Evolutionary conservation across 2,329 filamentous ascomycete genomes (phyloP).

Genomic region (Curvularia sp.): DNA sequence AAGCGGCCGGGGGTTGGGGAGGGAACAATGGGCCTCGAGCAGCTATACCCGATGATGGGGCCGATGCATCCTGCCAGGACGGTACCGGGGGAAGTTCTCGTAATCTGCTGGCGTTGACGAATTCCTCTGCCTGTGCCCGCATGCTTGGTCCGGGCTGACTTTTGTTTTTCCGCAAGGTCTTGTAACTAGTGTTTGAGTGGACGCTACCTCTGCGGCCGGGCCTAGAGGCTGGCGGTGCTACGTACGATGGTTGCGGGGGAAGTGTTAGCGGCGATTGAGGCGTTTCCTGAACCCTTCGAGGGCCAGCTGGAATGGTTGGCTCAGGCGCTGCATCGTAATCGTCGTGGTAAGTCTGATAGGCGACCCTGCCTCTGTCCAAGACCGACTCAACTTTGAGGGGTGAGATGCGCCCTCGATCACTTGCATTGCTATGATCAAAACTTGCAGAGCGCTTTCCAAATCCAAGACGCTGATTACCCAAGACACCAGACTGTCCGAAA

Average conservation of each 20-base stretch:
- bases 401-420: conserved; percentile 28
- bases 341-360: conserved; percentile 58
- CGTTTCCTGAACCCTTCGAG: conserved; percentile 63
- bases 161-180: conserved; percentile 53
- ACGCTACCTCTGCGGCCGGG: conserved; percentile 65
- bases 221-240: conserved; percentile 51
- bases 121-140: conserved; percentile 57
- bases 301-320: conserved; percentile 81
- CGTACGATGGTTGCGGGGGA: conserved; percentile 50
- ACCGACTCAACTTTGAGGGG: conserved; percentile 54
- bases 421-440: conserved; percentile 65
- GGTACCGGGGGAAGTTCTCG: conserved; percentile 54
- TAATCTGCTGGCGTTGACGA: conserved; percentile 57
- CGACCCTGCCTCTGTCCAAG: conserved; percentile 53
- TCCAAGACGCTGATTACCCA: conserved; percentile 65
- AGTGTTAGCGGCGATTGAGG: conserved; percentile 50
- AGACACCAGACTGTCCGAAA: conserved; percentile 65
- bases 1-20: conserved; percentile 55
- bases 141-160: conserved; percentile 53
- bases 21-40: conserved; percentile 57
- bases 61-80: conserved; percentile 57
- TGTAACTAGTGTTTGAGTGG: conserved; percentile 62
- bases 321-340: conserved; percentile 84
- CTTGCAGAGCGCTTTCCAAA: conserved; percentile 71
- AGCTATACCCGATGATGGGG: conserved; percentile 62